These are phyloP conservation scores for Cornus kousa DNA, from an alignment of 148 eudicot species.

Conservation along the genomic window DNA sequence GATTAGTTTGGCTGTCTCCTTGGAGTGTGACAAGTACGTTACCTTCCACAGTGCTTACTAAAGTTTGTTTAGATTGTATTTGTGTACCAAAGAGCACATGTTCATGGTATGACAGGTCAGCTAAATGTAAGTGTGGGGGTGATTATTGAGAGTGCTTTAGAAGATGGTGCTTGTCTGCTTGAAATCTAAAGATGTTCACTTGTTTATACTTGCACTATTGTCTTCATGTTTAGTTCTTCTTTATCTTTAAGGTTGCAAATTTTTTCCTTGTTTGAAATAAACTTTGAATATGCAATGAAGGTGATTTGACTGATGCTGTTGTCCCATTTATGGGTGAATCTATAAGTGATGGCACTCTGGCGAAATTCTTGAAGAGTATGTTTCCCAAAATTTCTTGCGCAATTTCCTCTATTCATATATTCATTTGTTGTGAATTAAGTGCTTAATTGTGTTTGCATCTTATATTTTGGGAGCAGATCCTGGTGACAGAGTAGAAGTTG, in stretches of 20 bases:
- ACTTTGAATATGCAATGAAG: conserved; percentile 28
- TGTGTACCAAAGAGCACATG: background rate
- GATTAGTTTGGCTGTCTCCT: too few species aligned
- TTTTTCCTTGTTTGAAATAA: background rate
- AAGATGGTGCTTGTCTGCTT: background rate
- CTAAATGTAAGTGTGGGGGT: background rate
- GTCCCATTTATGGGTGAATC: conserved; percentile 98
- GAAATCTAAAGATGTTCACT: background rate
- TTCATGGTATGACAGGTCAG: background rate
- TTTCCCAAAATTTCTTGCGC: conserved; percentile 7
- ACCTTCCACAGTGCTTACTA: background rate
- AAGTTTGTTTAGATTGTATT: conserved; percentile 14
- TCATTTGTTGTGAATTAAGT: background rate
- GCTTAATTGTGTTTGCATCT: conserved; percentile 11
- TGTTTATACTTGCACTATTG: background rate
- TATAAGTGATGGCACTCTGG: conserved; percentile 87
- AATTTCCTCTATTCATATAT: background rate
- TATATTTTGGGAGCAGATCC: conserved; percentile 48
- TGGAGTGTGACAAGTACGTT: too few species aligned
- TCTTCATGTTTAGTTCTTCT: background rate
- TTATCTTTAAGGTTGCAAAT: background rate
- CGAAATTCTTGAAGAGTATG: conserved; percentile 84
- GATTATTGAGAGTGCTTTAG: background rate
- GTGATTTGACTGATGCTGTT: conserved; percentile 83
- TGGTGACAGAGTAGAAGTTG: conserved; percentile 82